Conservation (phyloP, 495 filamentous ascomycete genomes). For the Aspergillus ellipticus region DNA sequence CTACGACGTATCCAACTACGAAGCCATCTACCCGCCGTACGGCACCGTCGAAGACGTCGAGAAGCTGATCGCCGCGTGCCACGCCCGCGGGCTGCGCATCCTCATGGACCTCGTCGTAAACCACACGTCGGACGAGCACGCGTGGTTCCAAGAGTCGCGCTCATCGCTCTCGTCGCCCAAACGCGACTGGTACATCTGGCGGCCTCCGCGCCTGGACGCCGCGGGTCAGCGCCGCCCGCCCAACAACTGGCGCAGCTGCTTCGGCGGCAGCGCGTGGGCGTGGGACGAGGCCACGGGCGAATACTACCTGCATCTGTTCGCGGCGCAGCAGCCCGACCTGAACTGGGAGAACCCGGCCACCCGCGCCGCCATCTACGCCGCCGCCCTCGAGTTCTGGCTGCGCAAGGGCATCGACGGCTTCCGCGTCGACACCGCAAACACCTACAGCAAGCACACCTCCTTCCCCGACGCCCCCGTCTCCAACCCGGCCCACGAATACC, state of each 20-base stretch:
- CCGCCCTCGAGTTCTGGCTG: constrained; percentile 52
- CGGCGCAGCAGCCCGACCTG: constrained; percentile 49
- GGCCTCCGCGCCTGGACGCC: constrained; percentile 42
- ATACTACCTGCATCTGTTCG: constrained; percentile 53
- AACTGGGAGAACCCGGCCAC: constrained; percentile 53
- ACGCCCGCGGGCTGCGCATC: constrained; percentile 48
- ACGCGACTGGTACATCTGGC: constrained; percentile 61
- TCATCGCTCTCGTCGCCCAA: constrained; percentile 45
- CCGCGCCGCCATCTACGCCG: constrained; percentile 45
- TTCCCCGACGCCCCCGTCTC: constrained; percentile 43
- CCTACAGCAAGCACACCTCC: constrained; percentile 45
- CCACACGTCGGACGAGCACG: constrained; percentile 55
- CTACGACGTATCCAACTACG: constrained; percentile 59
- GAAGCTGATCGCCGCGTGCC: constrained; percentile 43
- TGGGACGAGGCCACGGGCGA: constrained; percentile 50
- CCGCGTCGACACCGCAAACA: constrained; percentile 55
- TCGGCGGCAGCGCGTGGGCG: constrained; percentile 53
- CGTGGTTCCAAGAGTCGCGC: constrained; percentile 54
- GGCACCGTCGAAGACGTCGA: constrained; percentile 55
- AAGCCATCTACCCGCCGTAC: constrained; percentile 49
- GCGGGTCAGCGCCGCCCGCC: constrained; percentile 52
- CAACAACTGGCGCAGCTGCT: constrained; percentile 55
- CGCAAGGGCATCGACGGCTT: constrained; percentile 51
- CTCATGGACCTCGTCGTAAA: constrained; percentile 59
- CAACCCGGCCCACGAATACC: constrained; percentile 34